Conservation (phyloP, 2,329 filamentous ascomycete species). For the Fusarium mundagurra region DNA sequence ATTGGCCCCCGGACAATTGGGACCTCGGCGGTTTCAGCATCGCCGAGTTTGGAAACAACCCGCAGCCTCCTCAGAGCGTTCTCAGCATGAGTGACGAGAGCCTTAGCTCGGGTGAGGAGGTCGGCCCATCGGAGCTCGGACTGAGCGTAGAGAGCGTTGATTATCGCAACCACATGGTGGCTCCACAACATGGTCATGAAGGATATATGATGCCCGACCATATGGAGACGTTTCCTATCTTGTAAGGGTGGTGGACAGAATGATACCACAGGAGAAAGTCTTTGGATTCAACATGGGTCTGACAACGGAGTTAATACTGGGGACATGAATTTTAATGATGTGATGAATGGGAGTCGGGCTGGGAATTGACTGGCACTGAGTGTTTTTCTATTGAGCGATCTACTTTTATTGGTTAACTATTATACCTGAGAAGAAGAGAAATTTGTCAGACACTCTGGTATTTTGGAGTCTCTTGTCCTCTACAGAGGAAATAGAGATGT, state of each 20-base stretch:
- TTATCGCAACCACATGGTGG: conserved; percentile 45
- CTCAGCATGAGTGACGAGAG: conserved; percentile 68
- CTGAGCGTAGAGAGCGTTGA: conserved; percentile 52
- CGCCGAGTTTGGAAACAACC: conserved; percentile 56
- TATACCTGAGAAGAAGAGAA: conserved; percentile 11
- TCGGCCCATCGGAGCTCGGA: conserved; percentile 57
- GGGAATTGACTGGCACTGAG: not conserved
- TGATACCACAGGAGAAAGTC: conserved; percentile 34
- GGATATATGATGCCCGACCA: conserved; percentile 39
- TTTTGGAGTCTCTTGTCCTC: not conserved
- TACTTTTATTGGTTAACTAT: conserved; percentile 11
- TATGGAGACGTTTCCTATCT: conserved; percentile 39
- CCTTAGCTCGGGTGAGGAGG: conserved; percentile 65
- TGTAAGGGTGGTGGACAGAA: conserved; percentile 23
- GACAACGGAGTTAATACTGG: conserved; percentile 24
- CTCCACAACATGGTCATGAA: conserved; percentile 29
- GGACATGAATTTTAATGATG: conserved; percentile 9
- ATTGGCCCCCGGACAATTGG: conserved; percentile 69
- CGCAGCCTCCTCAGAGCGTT: conserved; percentile 61
- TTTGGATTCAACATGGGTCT: conserved; percentile 8
- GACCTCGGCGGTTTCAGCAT: conserved; percentile 63
- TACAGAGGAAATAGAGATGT: not conserved
- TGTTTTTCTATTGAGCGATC: conserved; percentile 17
- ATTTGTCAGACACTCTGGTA: conserved; percentile 2
- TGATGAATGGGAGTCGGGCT: conserved; percentile 17